Conservation (phyloP, 352 stramenopile species). For the Globisporangium yorkense region DNA sequence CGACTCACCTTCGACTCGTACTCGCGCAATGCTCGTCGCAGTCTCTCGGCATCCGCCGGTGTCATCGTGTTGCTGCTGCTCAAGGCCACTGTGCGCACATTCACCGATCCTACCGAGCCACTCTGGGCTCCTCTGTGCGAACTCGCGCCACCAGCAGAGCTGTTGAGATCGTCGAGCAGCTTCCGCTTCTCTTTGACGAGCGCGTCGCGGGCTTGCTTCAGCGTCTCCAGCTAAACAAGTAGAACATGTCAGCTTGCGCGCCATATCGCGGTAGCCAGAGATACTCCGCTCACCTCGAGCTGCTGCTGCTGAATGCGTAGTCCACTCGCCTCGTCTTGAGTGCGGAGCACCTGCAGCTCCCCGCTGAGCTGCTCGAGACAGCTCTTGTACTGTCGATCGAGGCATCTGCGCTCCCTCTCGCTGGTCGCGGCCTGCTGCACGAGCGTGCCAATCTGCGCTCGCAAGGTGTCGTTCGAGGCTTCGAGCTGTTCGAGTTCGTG, state of each 20-base stretch:
- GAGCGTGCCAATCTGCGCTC: slow-evolving; percentile 25
- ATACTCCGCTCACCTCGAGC: slow-evolving; percentile 2
- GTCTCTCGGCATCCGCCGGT: slow-evolving; percentile 42
- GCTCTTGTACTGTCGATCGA: slow-evolving; percentile 26
- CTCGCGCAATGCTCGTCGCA: slow-evolving; percentile 45
- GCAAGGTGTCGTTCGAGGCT: slow-evolving; percentile 11
- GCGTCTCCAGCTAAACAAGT: slow-evolving; percentile 11
- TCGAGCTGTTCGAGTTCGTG: slow-evolving; percentile 36
- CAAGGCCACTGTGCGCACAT: neutral
- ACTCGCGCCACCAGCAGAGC: neutral
- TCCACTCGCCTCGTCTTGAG: slow-evolving; percentile 6
- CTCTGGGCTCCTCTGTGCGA: neutral
- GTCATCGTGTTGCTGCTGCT: neutral
- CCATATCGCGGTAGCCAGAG: neutral
- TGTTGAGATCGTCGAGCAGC: slow-evolving; percentile 15
- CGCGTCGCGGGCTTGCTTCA: slow-evolving; percentile 15
- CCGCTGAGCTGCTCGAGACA: slow-evolving; percentile 26
- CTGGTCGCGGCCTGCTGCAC: slow-evolving; percentile 21
- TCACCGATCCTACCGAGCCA: neutral
- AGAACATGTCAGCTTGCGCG: neutral
- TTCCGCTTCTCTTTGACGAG: slow-evolving; percentile 22
- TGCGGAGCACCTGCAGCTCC: slow-evolving; percentile 18
- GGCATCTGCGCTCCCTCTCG: slow-evolving; percentile 23
- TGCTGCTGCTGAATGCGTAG: slow-evolving; percentile 7
- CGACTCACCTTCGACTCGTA: slow-evolving; percentile 44